Percentiles rank a stretch among this genome's conserved stretches.
Conservation (phyloP, 495 filamentous ascomycete species). For the Bathelium albidoporum region DNA sequence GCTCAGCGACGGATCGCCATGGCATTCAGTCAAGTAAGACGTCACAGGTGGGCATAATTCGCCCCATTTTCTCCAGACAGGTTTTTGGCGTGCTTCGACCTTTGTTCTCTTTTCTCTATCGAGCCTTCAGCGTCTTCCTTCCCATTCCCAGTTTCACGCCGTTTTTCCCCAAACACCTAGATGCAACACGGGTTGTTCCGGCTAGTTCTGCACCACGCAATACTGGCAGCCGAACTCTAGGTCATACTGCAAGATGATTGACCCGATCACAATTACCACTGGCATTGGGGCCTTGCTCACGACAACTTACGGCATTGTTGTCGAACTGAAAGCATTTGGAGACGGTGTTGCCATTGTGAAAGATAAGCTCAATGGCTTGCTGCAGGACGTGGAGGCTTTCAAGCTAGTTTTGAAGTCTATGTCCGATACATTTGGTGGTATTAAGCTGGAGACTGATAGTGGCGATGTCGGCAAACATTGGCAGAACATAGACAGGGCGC, state of each 20-base stretch:
- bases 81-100: neutral
- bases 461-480: slow-evolving; percentile 18
- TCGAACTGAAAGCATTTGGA: slow-evolving; percentile 16
- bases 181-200: neutral
- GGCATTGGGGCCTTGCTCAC: slow-evolving; percentile 11
- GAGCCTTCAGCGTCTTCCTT: no score
- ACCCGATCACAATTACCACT: slow-evolving; percentile 17
- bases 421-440: slow-evolving; percentile 15
- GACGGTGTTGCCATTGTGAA: slow-evolving; percentile 14
- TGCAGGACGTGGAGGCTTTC: slow-evolving; percentile 17
- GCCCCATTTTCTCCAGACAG: neutral
- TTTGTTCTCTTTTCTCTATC: no score
- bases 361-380: slow-evolving; percentile 6
- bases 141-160: no score
- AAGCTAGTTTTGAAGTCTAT: slow-evolving; percentile 13
- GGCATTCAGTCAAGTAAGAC: neutral
- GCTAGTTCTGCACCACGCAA: neutral
- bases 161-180: no score
- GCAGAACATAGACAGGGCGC: slow-evolving; percentile 7
- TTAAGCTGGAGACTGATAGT: slow-evolving; percentile 5
- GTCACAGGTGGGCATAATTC: neutral
- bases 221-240: no score
- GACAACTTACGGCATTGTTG: slow-evolving; percentile 8
- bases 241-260: slow-evolving; percentile 17
- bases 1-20: neutral